phyloP scores from a whole-genome alignment of 2,329 filamentous ascomycete genomes.

The Scedosporium dehoogii region DNA sequence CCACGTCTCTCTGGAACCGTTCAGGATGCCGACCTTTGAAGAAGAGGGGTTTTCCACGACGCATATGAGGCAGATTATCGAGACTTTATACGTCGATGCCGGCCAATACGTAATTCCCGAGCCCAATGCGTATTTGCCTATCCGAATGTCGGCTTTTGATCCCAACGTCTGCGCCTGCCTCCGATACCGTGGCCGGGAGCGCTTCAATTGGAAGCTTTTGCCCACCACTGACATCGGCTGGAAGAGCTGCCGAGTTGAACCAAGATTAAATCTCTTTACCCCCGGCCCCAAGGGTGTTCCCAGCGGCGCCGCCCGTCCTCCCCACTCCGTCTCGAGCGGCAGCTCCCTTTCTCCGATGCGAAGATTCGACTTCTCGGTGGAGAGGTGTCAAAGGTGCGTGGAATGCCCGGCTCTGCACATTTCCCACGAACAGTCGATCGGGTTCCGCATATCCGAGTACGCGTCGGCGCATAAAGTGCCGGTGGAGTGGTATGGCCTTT shows the following conservation, averaged over 20 bases:
- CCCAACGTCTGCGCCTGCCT: conserved; percentile 8
- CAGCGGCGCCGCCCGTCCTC: not conserved
- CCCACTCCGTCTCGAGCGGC: not conserved
- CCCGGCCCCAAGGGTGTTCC: not conserved
- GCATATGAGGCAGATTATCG: not conserved
- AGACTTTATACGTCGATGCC: not conserved
- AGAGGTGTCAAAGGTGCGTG: not conserved
- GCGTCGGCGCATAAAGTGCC: not conserved
- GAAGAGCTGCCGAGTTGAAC: not conserved
- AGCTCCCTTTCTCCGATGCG: not conserved
- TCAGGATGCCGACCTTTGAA: not conserved
- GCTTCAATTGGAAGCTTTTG: not conserved
- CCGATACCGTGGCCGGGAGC: not conserved
- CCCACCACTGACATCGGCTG: not conserved
- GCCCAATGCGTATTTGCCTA: not conserved
- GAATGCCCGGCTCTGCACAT: not conserved
- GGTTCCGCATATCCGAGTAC: not conserved
- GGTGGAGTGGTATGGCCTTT: conserved; percentile 1
- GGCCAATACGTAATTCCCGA: not conserved
- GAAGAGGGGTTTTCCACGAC: not conserved
- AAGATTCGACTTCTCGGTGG: not conserved
- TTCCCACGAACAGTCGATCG: not conserved
- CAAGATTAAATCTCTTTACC: not conserved
- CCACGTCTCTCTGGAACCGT: not conserved
- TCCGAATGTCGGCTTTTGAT: conserved; percentile 2